Conservation (phyloP, 495 filamentous ascomycete genomes). For the Xanthoparmelia taractica region DNA sequence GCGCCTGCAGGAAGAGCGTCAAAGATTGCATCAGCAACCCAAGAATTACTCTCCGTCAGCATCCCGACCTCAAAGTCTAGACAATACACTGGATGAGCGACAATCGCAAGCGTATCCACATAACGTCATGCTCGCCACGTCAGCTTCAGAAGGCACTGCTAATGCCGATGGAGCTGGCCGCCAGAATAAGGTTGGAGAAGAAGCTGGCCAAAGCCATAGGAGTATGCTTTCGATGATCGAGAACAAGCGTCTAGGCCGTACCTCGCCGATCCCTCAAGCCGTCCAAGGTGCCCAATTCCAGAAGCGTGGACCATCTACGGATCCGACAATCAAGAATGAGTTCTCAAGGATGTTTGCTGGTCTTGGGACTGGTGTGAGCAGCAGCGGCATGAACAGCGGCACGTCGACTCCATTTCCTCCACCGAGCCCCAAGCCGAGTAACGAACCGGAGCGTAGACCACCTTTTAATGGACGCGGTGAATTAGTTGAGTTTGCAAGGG, state of each 20-base stretch:
- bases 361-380: conserved; percentile 75
- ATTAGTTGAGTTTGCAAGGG: conserved; percentile 33
- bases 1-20: conserved; percentile 18
- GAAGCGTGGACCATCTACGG: conserved; percentile 61
- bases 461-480: conserved; percentile 25
- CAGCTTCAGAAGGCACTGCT: conserved; percentile 12
- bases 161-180: conserved; percentile 9
- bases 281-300: conserved; percentile 86
- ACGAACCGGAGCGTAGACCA: conserved; percentile 26
- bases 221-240: conserved; percentile 42
- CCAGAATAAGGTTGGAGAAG: conserved; percentile 52
- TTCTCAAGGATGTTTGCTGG: conserved; percentile 88
- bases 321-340: conserved; percentile 83
- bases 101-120: conserved; percentile 5
- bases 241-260: conserved; percentile 40
- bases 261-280: conserved; percentile 82
- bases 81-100: conserved; percentile 10
- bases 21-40: conserved; percentile 2
- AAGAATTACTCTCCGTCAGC: conserved; percentile 10
- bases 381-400: conserved; percentile 43
- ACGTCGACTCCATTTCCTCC: conserved; percentile 48
- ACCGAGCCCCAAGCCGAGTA: conserved; percentile 48
- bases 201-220: conserved; percentile 39
- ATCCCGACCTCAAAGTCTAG: conserved; percentile 9
- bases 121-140: conserved; percentile 9